Percentiles rank a stretch among this genome's conserved stretches.
Evolutionary conservation across 2,329 filamentous ascomycete species (phyloP).

Genomic region (Paracorniculantispora psalliotae): DNA sequence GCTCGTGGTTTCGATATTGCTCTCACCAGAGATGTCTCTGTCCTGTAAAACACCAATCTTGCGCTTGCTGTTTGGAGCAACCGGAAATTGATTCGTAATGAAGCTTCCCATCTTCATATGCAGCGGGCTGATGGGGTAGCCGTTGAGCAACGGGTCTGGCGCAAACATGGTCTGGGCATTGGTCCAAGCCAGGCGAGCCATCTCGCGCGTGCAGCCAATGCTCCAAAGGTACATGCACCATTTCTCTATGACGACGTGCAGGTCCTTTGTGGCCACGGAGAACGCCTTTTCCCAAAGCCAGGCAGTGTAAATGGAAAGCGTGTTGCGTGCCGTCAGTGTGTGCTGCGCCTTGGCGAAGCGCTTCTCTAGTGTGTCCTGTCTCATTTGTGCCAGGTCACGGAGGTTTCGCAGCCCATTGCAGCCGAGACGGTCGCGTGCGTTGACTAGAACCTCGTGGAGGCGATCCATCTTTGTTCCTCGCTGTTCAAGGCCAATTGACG

Average conservation of each 20-base stretch:
- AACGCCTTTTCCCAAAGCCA: slow-evolving; percentile 25
- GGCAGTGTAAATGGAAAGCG: slow-evolving; percentile 22
- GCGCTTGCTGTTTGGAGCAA: not conserved
- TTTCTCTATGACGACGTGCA: not conserved
- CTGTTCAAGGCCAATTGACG: not conserved
- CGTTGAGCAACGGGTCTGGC: not conserved
- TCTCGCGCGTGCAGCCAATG: slow-evolving; percentile 10
- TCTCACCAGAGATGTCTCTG: not conserved
- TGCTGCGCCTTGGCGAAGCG: slow-evolving; percentile 14
- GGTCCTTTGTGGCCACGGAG: not conserved
- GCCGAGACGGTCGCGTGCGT: slow-evolving; percentile 20
- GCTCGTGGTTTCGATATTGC: not conserved
- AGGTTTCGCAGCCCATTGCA: slow-evolving; percentile 20
- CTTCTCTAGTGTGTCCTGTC: slow-evolving; percentile 21
- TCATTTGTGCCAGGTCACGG: slow-evolving; percentile 21
- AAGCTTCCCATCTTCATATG: not conserved
- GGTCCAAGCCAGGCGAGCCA: slow-evolving; percentile 2
- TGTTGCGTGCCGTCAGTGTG: slow-evolving; percentile 14
- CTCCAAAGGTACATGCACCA: slow-evolving; percentile 11
- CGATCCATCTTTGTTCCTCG: slow-evolving; percentile 20
- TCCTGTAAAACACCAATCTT: not conserved
- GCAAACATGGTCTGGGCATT: not conserved
- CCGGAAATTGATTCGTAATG: slow-evolving; percentile 2
- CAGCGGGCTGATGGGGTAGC: not conserved
- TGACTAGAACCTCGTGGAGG: slow-evolving; percentile 15